These are phyloP conservation scores for Lipomyces yamanashiensis DNA, from an alignment of 805 yeast species.

Conservation along the genomic window DNA sequence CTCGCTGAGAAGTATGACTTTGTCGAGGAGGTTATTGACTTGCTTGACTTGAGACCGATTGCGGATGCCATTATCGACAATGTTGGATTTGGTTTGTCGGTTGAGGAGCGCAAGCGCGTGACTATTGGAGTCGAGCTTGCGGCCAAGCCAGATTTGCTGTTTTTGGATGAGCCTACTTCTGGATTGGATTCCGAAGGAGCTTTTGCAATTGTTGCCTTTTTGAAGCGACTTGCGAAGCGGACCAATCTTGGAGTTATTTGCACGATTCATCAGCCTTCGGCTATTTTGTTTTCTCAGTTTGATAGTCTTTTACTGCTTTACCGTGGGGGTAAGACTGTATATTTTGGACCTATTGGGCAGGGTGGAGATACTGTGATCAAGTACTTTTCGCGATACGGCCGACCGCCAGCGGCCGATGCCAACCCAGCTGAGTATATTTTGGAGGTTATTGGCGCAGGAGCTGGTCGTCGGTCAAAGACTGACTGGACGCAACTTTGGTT, in stretches of 20 bases:
- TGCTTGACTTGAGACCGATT: slow-evolving; percentile 65
- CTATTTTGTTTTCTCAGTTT: slow-evolving; percentile 73
- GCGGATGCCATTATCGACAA: slow-evolving; percentile 78
- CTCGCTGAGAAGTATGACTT: slow-evolving; percentile 62
- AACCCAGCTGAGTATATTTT: slow-evolving; percentile 95
- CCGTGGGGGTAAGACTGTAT: slow-evolving; percentile 73
- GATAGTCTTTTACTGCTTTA: slow-evolving; percentile 74
- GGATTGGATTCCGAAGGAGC: slow-evolving; percentile 73
- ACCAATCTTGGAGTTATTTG: slow-evolving; percentile 66
- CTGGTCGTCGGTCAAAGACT: slow-evolving; percentile 41
- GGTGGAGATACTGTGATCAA: slow-evolving; percentile 61
- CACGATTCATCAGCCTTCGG: slow-evolving; percentile 88
- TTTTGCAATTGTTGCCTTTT: slow-evolving; percentile 65
- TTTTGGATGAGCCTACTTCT: slow-evolving; percentile 71
- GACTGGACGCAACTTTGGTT: slow-evolving; percentile 65
- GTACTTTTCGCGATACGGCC: slow-evolving; percentile 69
- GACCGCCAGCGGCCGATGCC: slow-evolving; percentile 67
- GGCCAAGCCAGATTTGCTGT: slow-evolving; percentile 65
- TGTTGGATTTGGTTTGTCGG: slow-evolving; percentile 70
- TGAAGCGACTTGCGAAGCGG: slow-evolving; percentile 62
- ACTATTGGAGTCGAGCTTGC: slow-evolving; percentile 71
- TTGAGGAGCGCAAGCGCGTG: slow-evolving; percentile 64
- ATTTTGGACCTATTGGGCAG: slow-evolving; percentile 73
- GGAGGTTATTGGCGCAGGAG: slow-evolving; percentile 53
- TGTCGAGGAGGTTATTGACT: slow-evolving; percentile 66